Base-by-base conservation (phyloP, 2,329 filamentous ascomycete genomes). In the Fusarium longipes region DNA sequence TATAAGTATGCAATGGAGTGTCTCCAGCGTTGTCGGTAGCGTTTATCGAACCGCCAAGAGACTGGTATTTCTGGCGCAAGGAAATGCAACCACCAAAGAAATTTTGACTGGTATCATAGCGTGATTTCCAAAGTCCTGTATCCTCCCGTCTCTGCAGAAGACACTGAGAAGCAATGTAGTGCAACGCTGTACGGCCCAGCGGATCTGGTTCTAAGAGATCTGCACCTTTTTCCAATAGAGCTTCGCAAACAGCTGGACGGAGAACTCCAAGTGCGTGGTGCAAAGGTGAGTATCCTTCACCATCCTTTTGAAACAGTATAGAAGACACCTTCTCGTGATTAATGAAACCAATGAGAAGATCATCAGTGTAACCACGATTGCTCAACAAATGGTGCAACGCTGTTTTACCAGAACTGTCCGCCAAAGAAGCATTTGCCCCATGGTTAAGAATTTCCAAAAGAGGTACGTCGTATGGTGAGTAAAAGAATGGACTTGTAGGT, bases 361-460 rank as follows among this genome's bases (percentile, higher is more conserved):
- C 45, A 8, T 68, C 55, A 3, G 68, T 53, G 3, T 65, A 32
- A 2, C 12, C 20, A 17, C 32, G n/a, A 39, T 73, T 73, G 8
- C 62, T n/a, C 25, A 71, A 14, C 8, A 73, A 9, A 20, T 71
- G 57, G 33, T 73, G 66, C 3, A 73, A 47, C 4, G 70, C 70
- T 9, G 70, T 68, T 29, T 59, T 66, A 3, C 70, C 70, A 5
- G 35, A 24, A 3, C 57, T 6, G 8, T 73, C 70, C 27, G 42
- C 25, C 9, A 70, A 22, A 2, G 57, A 55, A 8, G 57, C 45
- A 57, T 73, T 55, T 1, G 49, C 66, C 8, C 66, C 70, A 25
- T 24, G 15, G 18, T 63, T 64, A 11, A 71, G 24, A 0, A 73
- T 73, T 1, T 55, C 48, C 3, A 65, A 11, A 8, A 66, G 58